These are phyloP conservation scores for Hymenoscyphus scutula DNA, from an alignment of 2,329 filamentous ascomycete species.

Conservation along the genomic window DNA sequence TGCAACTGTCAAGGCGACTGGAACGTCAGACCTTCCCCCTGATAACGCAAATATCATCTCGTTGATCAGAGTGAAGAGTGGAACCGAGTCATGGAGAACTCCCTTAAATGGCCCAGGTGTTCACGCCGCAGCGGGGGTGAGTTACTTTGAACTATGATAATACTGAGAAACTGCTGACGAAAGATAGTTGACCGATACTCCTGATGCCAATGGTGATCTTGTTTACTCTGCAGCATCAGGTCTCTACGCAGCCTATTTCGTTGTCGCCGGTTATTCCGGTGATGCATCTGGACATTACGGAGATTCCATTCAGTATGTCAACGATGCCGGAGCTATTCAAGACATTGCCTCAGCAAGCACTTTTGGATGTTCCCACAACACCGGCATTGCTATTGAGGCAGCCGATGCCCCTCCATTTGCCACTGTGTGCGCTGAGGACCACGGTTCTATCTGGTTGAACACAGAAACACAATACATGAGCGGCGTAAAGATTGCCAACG, in stretches of 20 bases:
- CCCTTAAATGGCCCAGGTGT: conserved; percentile 57
- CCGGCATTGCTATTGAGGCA: conserved; percentile 60
- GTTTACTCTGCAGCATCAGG: conserved; percentile 55
- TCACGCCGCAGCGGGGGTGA: conserved; percentile 36
- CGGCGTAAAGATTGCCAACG: conserved; percentile 60
- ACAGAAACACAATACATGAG: conserved; percentile 57
- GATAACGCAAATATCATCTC: conserved; percentile 51
- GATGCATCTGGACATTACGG: conserved; percentile 55
- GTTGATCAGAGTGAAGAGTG: conserved; percentile 57
- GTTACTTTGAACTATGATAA: neutral
- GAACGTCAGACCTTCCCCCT: conserved; percentile 48
- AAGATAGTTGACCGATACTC: conserved; percentile 49
- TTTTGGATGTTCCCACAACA: conserved; percentile 65
- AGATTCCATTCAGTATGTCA: conserved; percentile 53
- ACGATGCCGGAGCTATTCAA: conserved; percentile 47
- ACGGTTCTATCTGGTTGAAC: conserved; percentile 64
- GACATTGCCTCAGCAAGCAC: conserved; percentile 50
- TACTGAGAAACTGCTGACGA: neutral
- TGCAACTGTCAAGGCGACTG: conserved; percentile 50
- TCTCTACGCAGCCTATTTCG: conserved; percentile 61
- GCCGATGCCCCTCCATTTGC: conserved; percentile 58
- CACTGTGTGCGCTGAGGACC: conserved; percentile 59
- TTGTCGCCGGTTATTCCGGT: conserved; percentile 58
- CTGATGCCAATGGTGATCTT: conserved; percentile 61
- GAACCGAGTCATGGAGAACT: conserved; percentile 56